Evolutionary conservation across 441 rosid genomes (phyloP).

Genomic region (Croton laevigatus): DNA sequence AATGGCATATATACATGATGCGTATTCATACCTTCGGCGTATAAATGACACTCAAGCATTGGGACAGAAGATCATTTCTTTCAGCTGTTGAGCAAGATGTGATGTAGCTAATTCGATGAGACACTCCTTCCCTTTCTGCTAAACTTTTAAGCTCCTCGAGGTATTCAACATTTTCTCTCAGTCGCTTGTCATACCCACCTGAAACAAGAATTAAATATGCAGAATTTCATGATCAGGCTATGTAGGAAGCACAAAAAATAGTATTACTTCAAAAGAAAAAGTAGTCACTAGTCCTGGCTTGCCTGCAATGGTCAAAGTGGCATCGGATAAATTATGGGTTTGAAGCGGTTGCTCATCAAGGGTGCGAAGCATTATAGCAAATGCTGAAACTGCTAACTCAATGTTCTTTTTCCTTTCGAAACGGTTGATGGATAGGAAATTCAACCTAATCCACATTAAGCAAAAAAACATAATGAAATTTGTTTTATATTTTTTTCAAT

Average conservation of each 20-base stretch:
- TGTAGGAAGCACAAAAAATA: not conserved
- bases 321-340: slow-evolving; percentile 30
- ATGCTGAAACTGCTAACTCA: slow-evolving; percentile 71
- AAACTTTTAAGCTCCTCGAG: slow-evolving; percentile 69
- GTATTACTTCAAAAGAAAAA: not conserved
- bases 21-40: slow-evolving; percentile 53
- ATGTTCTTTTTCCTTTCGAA: slow-evolving; percentile 87
- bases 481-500: slow-evolving; percentile 4
- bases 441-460: slow-evolving; percentile 48
- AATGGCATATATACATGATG: too few species aligned
- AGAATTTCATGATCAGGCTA: not conserved
- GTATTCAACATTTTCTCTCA: slow-evolving; percentile 84
- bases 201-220: slow-evolving; percentile 13
- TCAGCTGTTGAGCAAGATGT: slow-evolving; percentile 83
- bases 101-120: slow-evolving; percentile 50
- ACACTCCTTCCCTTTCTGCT: slow-evolving; percentile 64
- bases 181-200: slow-evolving; percentile 86
- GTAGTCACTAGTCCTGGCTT: slow-evolving; percentile 21
- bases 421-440: slow-evolving; percentile 79
- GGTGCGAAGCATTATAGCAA: slow-evolving; percentile 52
- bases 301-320: slow-evolving; percentile 69
- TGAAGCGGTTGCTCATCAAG: slow-evolving; percentile 32
- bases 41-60: slow-evolving; percentile 76
- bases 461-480: not conserved
- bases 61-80: slow-evolving; percentile 71